Evolutionary conservation across 2,329 filamentous ascomycete species (phyloP).

Genomic region (Drechslera avenae): DNA sequence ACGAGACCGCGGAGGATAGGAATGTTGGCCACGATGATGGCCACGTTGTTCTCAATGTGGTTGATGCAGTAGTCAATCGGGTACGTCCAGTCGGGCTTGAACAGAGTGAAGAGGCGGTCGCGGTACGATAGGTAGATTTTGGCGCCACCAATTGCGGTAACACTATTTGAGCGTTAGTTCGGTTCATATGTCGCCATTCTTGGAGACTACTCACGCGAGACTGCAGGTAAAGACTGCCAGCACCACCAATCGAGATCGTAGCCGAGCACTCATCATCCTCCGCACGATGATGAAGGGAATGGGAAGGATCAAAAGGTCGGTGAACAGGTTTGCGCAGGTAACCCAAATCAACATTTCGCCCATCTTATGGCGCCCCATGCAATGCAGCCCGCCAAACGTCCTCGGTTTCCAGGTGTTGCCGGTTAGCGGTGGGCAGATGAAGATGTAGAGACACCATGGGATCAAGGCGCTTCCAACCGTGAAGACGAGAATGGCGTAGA

Average conservation of each 20-base stretch:
- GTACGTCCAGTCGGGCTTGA: conserved; percentile 50
- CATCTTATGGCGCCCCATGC: conserved; percentile 45
- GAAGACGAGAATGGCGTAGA: conserved; percentile 47
- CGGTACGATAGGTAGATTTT: conserved; percentile 50
- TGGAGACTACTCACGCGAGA: conserved; percentile 39
- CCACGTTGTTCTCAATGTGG: conserved; percentile 51
- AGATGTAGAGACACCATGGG: conserved; percentile 48
- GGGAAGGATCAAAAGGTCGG: conserved; percentile 49
- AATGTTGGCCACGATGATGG: conserved; percentile 50
- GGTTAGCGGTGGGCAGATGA: conserved; percentile 47
- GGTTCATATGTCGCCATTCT: background rate
- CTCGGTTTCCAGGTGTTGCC: conserved; percentile 48
- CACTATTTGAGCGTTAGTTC: conserved; percentile 28
- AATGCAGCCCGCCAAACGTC: conserved; percentile 48
- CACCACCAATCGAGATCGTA: conserved; percentile 47
- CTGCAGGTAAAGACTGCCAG: conserved; percentile 48
- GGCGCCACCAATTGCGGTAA: conserved; percentile 47
- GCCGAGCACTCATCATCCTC: conserved; percentile 48
- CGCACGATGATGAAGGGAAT: conserved; percentile 50
- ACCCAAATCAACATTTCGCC: conserved; percentile 49
- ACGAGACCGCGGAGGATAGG: conserved; percentile 50
- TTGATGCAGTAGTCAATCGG: conserved; percentile 50
- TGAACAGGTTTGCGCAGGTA: conserved; percentile 50
- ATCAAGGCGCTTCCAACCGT: conserved; percentile 44
- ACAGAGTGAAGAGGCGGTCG: conserved; percentile 46